phyloP scores from a whole-genome alignment of 768 basidiomycete genomes.

The Arthromyces matolae region DNA sequence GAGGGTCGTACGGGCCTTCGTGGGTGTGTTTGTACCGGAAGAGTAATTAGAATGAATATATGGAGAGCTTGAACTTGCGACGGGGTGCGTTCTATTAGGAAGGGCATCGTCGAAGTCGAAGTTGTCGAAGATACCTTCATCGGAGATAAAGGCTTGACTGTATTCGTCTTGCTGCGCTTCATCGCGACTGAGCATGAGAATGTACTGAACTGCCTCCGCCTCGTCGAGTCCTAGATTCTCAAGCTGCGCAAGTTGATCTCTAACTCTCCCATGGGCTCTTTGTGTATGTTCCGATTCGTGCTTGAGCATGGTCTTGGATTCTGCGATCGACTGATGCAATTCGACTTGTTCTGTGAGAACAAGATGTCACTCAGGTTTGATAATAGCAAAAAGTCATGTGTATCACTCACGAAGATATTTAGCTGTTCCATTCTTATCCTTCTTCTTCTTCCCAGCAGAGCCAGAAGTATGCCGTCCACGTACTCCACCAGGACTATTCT shows the following conservation, averaged over 20 bases:
- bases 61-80: slow-evolving; percentile 3
- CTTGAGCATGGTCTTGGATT: slow-evolving; percentile 50
- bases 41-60: slow-evolving; percentile 16
- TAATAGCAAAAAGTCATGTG: not conserved
- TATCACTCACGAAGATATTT: slow-evolving; percentile 46
- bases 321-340: slow-evolving; percentile 56
- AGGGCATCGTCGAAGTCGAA: slow-evolving; percentile 37
- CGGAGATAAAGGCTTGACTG: slow-evolving; percentile 15
- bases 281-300: slow-evolving; percentile 41
- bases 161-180: slow-evolving; percentile 40
- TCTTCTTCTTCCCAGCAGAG: slow-evolving; percentile 30
- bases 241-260: slow-evolving; percentile 55
- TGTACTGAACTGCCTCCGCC: slow-evolving; percentile 72
- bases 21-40: slow-evolving; percentile 18
- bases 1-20: slow-evolving; percentile 23
- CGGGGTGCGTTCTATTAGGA: slow-evolving; percentile 18
- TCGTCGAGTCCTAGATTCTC: slow-evolving; percentile 70
- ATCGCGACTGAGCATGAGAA: slow-evolving; percentile 81
- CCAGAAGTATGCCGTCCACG: slow-evolving; percentile 27
- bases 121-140: slow-evolving; percentile 59
- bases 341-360: slow-evolving; percentile 53
- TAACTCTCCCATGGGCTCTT: slow-evolving; percentile 42
- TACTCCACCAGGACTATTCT: slow-evolving; percentile 29
- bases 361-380: slow-evolving; percentile 3
- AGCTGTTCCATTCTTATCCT: slow-evolving; percentile 24